Evolutionary conservation across 352 stramenopile genomes (phyloP).

Genomic region (Thraustotheca clavata): DNA sequence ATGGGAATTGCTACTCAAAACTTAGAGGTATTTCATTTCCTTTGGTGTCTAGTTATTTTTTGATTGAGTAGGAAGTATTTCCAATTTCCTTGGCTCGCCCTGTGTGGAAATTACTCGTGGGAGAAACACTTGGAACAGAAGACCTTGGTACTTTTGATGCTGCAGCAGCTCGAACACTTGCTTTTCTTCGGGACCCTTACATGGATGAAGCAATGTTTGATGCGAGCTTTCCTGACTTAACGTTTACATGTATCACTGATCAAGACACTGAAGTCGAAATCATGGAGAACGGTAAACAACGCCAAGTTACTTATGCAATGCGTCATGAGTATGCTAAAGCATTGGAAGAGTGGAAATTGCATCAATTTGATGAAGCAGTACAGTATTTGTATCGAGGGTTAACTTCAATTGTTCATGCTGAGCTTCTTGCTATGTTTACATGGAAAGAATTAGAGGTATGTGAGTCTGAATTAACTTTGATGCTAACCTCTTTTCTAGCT

Average conservation of each 20-base stretch:
- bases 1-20: slow-evolving; percentile 22
- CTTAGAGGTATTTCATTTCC: not conserved
- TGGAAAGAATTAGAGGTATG: slow-evolving; percentile 19
- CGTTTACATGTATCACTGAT: slow-evolving; percentile 15
- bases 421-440: slow-evolving; percentile 17
- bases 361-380: slow-evolving; percentile 19
- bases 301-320: not conserved
- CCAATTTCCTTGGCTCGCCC: slow-evolving; percentile 1
- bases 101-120: slow-evolving; percentile 16
- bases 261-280: slow-evolving; percentile 13
- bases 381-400: not conserved
- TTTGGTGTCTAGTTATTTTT: not conserved
- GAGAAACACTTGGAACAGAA: not conserved
- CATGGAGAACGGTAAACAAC: not conserved
- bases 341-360: slow-evolving; percentile 2
- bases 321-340: slow-evolving; percentile 9
- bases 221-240: slow-evolving; percentile 7
- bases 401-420: slow-evolving; percentile 11
- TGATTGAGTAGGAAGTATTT: slow-evolving; percentile 7
- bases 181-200: not conserved
- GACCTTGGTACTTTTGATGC: slow-evolving; percentile 15
- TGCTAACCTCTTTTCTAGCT: not conserved
- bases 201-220: slow-evolving; percentile 16
- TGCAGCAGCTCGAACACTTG: not conserved
- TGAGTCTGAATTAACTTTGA: not conserved